phyloP scores from a whole-genome alignment of 2,329 filamentous ascomycete genomes.

The Neoscytalidium dimidiatum region DNA sequence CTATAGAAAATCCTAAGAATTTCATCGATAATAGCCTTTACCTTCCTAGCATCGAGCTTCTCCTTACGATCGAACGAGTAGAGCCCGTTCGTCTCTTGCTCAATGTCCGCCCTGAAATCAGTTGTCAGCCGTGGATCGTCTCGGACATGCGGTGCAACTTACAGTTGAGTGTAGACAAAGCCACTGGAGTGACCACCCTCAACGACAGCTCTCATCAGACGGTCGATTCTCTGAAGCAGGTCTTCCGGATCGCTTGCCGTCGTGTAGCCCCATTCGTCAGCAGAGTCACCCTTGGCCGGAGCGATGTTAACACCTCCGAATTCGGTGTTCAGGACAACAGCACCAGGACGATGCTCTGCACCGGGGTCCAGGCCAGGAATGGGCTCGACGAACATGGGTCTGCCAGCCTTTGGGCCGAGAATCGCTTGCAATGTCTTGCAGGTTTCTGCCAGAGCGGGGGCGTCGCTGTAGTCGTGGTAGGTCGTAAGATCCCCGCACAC shows the following conservation, averaged over 20 bases:
- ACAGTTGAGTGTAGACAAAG: constrained; percentile 69
- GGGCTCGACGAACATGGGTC: constrained; percentile 57
- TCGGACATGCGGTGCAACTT: constrained; percentile 30
- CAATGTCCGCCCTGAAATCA: constrained; percentile 49
- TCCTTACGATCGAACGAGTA: constrained; percentile 64
- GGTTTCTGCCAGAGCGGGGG: constrained; percentile 55
- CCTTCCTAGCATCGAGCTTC: constrained; percentile 60
- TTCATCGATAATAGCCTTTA: constrained; percentile 60
- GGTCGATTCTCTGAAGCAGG: constrained; percentile 59
- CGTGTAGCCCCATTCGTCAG: constrained; percentile 67
- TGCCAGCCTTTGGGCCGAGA: constrained; percentile 53
- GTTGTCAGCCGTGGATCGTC: constrained; percentile 40
- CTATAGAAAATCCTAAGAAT: constrained; percentile 31
- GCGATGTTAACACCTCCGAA: constrained; percentile 71
- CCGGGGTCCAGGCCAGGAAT: constrained; percentile 50
- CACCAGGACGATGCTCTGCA: constrained; percentile 53
- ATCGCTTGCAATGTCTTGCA: constrained; percentile 58
- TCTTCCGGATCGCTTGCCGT: constrained; percentile 64
- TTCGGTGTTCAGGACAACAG: constrained; percentile 67
- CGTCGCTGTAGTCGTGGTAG: constrained; percentile 69
- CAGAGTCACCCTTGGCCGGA: constrained; percentile 30
- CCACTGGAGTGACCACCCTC: constrained; percentile 60
- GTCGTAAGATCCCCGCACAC: constrained; percentile 65
- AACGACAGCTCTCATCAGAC: constrained; percentile 60
- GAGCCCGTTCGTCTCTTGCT: constrained; percentile 69